Evolutionary conservation across 2,329 filamentous ascomycete genomes (phyloP).

Genomic region (Botryotinia convoluta): DNA sequence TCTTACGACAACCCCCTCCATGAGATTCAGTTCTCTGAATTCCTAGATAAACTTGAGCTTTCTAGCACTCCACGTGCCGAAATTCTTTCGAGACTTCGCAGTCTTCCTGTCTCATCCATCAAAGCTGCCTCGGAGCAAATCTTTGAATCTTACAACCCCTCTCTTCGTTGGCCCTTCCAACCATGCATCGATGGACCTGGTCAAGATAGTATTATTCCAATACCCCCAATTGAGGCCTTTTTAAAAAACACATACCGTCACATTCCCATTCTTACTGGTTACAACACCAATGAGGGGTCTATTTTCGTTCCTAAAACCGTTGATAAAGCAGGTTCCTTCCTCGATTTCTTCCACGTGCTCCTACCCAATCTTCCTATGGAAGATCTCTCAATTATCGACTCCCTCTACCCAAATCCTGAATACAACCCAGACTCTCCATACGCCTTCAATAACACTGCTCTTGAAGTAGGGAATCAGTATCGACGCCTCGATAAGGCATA

Average conservation of each 20-base stretch:
- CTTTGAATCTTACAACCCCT: constrained; percentile 45
- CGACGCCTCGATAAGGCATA: constrained; percentile 59
- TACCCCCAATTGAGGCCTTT: constrained; percentile 60
- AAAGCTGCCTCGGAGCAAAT: constrained; percentile 45
- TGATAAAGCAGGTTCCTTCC: constrained; percentile 51
- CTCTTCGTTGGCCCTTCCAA: constrained; percentile 63
- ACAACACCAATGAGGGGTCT: constrained; percentile 67
- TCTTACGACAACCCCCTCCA: constrained; percentile 55
- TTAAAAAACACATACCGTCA: constrained; percentile 50
- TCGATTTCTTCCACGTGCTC: constrained; percentile 58
- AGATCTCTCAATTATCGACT: constrained; percentile 55
- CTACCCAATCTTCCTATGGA: constrained; percentile 53
- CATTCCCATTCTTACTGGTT: constrained; percentile 66
- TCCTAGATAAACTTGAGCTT: constrained; percentile 52
- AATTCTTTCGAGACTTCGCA: constrained; percentile 52
- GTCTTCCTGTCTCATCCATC: constrained; percentile 42
- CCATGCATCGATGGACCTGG: constrained; percentile 60
- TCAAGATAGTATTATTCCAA: constrained; percentile 49
- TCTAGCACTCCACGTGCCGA: constrained; percentile 44
- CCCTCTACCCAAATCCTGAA: constrained; percentile 60
- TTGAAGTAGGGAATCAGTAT: constrained; percentile 52
- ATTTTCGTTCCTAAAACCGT: constrained; percentile 55
- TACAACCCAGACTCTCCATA: constrained; percentile 38
- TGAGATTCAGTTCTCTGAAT: constrained; percentile 53
- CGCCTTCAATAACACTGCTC: background rate